Evolutionary conservation across 768 basidiomycete species (phyloP).

Genomic region (Mycena alexandri): DNA sequence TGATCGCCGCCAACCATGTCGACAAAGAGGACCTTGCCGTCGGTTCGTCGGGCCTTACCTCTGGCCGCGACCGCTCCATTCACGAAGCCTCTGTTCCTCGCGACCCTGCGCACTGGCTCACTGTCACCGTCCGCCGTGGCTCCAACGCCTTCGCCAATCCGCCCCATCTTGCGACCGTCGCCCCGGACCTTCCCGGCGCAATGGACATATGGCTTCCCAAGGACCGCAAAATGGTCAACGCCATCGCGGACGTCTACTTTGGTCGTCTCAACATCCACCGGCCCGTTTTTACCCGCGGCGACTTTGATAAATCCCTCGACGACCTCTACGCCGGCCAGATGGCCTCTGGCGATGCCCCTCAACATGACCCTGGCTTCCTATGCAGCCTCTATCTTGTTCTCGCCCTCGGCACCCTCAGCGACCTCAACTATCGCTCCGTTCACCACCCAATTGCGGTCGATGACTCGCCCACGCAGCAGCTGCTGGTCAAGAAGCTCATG

Average conservation of each 20-base stretch:
- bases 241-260: conserved; percentile 81
- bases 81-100: conserved; percentile 68
- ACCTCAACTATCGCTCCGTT: conserved; percentile 79
- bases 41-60: conserved; percentile 76
- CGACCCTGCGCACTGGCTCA: conserved; percentile 72
- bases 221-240: conserved; percentile 74
- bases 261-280: conserved; percentile 82
- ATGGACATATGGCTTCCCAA: conserved; percentile 80
- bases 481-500: conserved; percentile 72
- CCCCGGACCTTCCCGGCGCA: conserved; percentile 50
- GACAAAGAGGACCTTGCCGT: conserved; percentile 85
- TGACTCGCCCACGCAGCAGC: conserved; percentile 49
- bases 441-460: conserved; percentile 64
- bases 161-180: conserved; percentile 44
- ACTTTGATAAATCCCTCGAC: conserved; percentile 74
- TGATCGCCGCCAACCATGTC: conserved; percentile 45
- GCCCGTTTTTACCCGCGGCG: conserved; percentile 77
- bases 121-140: conserved; percentile 65
- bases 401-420: conserved; percentile 85
- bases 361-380: conserved; percentile 82
- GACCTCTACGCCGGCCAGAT: conserved; percentile 73
- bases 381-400: conserved; percentile 84
- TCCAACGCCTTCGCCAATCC: conserved; percentile 45
- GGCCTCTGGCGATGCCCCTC: conserved; percentile 43
- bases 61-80: conserved; percentile 75